phyloP scores from a whole-genome alignment of 78 protist genomes.

The Protostelium mycophagum region DNA sequence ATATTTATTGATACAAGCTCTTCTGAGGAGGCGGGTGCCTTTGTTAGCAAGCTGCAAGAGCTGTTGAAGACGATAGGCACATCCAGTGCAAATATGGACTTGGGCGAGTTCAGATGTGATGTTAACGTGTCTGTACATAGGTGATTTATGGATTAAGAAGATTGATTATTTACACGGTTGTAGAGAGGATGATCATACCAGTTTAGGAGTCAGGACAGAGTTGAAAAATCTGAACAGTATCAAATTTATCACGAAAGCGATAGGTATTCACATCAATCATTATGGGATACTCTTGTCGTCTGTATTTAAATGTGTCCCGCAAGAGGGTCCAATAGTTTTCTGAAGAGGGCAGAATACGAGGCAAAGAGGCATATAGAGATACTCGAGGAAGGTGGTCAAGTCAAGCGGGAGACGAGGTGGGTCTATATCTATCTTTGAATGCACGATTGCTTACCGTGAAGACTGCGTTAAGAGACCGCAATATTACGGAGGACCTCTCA shows the following conservation, averaged over 20 bases:
- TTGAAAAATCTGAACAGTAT: conserved; percentile 78
- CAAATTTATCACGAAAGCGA: conserved; percentile 37
- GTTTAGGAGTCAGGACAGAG: conserved; percentile 60
- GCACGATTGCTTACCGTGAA: no score
- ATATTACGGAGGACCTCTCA: no score
- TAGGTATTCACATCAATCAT: conserved; percentile 24
- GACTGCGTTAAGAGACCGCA: no score
- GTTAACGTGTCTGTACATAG: conserved; percentile 71
- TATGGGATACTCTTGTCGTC: neutral
- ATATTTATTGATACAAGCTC: no score
- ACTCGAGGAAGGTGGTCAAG: conserved; percentile 41
- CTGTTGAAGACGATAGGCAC: conserved; percentile 57
- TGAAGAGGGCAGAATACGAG: conserved; percentile 30
- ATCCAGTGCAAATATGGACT: conserved; percentile 75
- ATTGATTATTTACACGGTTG: no score
- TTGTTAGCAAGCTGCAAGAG: conserved; percentile 55
- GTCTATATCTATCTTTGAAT: no score
- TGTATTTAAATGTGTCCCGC: conserved; percentile 3
- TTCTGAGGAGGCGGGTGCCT: conserved; percentile 61
- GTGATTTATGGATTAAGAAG: no score
- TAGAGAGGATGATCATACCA: neutral
- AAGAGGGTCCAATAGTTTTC: no score
- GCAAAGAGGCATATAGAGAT: conserved; percentile 41
- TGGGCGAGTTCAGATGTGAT: conserved; percentile 83
- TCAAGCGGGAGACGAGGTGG: conserved; percentile 53